Base-by-base conservation (phyloP, 1,139 yeast genomes). In the Pichia sp. region DNA sequence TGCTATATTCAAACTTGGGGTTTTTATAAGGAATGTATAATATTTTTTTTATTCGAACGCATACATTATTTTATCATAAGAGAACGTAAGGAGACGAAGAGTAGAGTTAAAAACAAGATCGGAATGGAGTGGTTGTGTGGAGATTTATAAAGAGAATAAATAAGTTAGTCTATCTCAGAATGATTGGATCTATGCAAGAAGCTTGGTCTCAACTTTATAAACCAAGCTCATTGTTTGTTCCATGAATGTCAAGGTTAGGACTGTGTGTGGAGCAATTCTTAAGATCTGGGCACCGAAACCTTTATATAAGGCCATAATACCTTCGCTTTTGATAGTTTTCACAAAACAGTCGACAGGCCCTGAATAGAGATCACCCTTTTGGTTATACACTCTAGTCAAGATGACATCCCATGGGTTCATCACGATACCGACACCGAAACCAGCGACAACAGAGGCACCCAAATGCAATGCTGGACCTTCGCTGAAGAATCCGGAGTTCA, bases 401-500 rank as follows among this genome's bases (percentile, higher is more conserved):
- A 93, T 81, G 53, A 93, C 98, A 70, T 93, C 99, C 84, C 96
- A 90, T 17, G 98, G 98, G 69, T 91, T 92, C 97, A 95, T 92
- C 43, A 89, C 97, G 40, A 92, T 77, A 53, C 95, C 93, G 34
- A 93, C 98, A 61, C 96, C 97, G 51, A 91, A 72, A 48, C 99
- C 99, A 7, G 97, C 86, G 61, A 80, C 75, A 1, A 95, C 82
- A 41, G 95, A 84, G 1, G 97, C 83, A 14, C 80, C 63, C 61
- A 93, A 77, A 70, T 91, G 97, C 60, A 87, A 75, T 2, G 78
- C 74, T 6, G 95, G 80, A 3, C 95, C 87, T 55, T 86, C 85
- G 8, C 76, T 74, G 54, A 80, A 73, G 16, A 84, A 66, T 51
- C 82, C 73, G 58, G 83, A 70, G 27, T 63, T 58, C 57, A 81